phyloP scores from a whole-genome alignment of 495 filamentous ascomycete species.

The Coniosporium apollinis region DNA sequence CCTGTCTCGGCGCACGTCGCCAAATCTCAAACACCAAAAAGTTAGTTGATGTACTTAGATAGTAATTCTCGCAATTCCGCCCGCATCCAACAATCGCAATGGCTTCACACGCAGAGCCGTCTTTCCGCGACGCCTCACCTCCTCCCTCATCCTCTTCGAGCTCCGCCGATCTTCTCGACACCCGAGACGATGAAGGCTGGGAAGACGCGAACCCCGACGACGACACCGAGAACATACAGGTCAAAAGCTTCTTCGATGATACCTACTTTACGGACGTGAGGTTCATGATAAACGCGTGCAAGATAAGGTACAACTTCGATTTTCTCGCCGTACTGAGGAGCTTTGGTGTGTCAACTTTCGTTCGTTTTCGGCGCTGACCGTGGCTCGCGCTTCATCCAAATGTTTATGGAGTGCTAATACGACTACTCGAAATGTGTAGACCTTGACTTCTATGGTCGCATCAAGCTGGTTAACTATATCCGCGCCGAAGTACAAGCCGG shows the following conservation, averaged over 20 bases:
- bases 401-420: not conserved
- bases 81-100: no score
- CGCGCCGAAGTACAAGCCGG: constrained; percentile 38
- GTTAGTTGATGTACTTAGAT: no score
- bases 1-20: no score
- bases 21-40: no score
- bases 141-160: constrained; percentile 22
- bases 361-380: not conserved
- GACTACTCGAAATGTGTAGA: constrained; percentile 21
- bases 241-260: constrained; percentile 51
- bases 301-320: constrained; percentile 56
- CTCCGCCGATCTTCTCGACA: constrained; percentile 29
- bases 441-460: constrained; percentile 65
- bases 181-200: constrained; percentile 52
- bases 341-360: constrained; percentile 45
- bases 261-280: constrained; percentile 45
- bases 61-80: no score
- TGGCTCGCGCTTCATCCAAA: not conserved
- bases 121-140: no score
- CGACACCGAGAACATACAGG: constrained; percentile 36
- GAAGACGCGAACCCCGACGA: constrained; percentile 59
- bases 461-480: constrained; percentile 78
- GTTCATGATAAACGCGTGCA: constrained; percentile 57
- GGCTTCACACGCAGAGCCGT: no score
- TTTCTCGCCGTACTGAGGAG: constrained; percentile 45